A percentile compares a stretch with the other conserved stretches of the same genome.
Conservation (phyloP, 306 rosid species). For the Prunus salicina region DNA sequence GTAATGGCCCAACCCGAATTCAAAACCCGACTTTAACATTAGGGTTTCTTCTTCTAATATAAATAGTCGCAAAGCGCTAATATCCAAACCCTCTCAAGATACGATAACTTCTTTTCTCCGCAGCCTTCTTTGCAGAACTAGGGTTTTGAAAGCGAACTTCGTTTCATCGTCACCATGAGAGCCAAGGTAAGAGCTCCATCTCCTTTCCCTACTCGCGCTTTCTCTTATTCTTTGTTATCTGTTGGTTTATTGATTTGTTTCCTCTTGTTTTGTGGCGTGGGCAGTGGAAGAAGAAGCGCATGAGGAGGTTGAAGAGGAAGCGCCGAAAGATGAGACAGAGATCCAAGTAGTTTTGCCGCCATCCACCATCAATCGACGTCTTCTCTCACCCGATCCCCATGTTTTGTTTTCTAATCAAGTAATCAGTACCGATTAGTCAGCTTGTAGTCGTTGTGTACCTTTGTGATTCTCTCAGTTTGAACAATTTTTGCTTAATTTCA, state of each 20-base stretch:
- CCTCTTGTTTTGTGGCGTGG: not conserved
- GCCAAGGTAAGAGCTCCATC: constrained; percentile 43
- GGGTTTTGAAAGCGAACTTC: constrained; percentile 18
- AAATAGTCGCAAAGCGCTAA: not conserved
- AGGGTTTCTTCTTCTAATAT: constrained; percentile 25
- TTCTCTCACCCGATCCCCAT: not conserved
- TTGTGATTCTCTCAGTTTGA: constrained; percentile 12
- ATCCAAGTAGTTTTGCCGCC: constrained; percentile 56
- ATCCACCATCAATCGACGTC: not conserved
- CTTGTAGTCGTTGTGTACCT: constrained; percentile 5
- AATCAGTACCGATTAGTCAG: constrained; percentile 20
- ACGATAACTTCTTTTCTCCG: not conserved
- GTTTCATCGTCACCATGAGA: constrained; percentile 42
- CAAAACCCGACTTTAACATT: not conserved
- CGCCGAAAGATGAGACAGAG: constrained; percentile 95
- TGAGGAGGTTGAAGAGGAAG: constrained; percentile 86
- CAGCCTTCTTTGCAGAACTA: not conserved
- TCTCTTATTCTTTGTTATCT: not conserved
- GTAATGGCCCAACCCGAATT: not conserved
- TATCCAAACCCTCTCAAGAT: not conserved
- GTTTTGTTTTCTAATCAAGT: constrained; percentile 9
- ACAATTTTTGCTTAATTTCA: constrained; percentile 14
- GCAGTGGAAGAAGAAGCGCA: constrained; percentile 97
- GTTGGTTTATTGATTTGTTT: not conserved
- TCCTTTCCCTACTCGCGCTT: not conserved